phyloP scores from a whole-genome alignment of 768 basidiomycete species.

The Phylloporus scabripes region DNA sequence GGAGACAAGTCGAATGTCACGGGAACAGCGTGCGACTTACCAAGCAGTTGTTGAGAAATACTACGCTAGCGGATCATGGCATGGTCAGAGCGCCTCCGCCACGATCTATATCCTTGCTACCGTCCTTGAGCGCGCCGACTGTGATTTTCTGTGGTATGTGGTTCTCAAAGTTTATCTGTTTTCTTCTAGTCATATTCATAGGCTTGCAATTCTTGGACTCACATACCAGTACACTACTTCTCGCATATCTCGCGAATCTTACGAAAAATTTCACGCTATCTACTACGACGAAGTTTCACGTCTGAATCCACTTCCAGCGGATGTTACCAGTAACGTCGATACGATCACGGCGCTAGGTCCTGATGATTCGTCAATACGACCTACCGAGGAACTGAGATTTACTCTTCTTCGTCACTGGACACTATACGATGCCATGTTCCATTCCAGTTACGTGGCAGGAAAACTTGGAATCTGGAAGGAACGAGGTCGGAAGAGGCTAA shows the following conservation, averaged over 20 bases:
- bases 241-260: conserved; percentile 80
- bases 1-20: conserved; percentile 54
- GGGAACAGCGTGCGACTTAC: conserved; percentile 64
- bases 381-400: conserved; percentile 88
- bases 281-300: conserved; percentile 92
- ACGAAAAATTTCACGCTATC: conserved; percentile 74
- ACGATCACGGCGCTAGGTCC: conserved; percentile 56
- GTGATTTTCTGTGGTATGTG: conserved; percentile 84
- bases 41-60: conserved; percentile 68
- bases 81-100: conserved; percentile 85
- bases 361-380: conserved; percentile 78
- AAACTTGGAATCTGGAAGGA: conserved; percentile 98
- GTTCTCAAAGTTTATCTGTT: background rate
- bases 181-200: conserved; percentile 26
- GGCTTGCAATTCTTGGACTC: conserved; percentile 89
- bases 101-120: conserved; percentile 88
- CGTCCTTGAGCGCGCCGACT: conserved; percentile 86
- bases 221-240: conserved; percentile 89
- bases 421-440: conserved; percentile 95
- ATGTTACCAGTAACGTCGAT: conserved; percentile 32
- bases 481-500: conserved; percentile 80
- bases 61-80: conserved; percentile 78
- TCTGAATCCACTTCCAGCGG: conserved; percentile 63
- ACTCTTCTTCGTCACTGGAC: conserved; percentile 97
- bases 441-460: conserved; percentile 93